Evolutionary conservation across 208 protist genomes (phyloP).

Genomic region (Trypanosoma avium): DNA sequence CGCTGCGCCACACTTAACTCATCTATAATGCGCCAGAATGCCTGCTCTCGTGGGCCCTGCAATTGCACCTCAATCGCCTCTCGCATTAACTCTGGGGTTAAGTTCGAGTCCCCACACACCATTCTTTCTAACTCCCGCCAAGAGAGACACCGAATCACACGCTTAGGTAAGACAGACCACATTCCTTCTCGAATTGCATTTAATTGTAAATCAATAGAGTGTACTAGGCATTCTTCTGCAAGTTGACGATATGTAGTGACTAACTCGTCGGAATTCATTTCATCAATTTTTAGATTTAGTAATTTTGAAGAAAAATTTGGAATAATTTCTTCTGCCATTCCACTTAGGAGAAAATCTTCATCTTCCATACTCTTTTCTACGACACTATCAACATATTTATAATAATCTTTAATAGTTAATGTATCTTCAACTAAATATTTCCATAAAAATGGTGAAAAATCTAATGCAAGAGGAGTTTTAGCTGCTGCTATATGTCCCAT

Average conservation of each 20-base stretch:
- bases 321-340: conserved; percentile 83
- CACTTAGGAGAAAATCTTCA: conserved; percentile 76
- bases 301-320: conserved; percentile 64
- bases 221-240: conserved; percentile 82
- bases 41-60: conserved; percentile 41
- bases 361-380: conserved; percentile 79
- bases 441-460: conserved; percentile 91
- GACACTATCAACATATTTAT: conserved; percentile 85
- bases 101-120: conserved; percentile 78
- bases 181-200: conserved; percentile 77
- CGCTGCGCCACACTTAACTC: conserved; percentile 79
- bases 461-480: conserved; percentile 73
- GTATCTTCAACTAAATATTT: conserved; percentile 89
- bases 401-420: conserved; percentile 84
- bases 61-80: conserved; percentile 70
- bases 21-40: conserved; percentile 88
- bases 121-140: conserved; percentile 83
- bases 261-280: conserved; percentile 6
- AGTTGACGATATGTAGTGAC: conserved; percentile 49
- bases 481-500: conserved; percentile 81
- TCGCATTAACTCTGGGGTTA: conserved; percentile 60
- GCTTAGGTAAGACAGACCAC: conserved; percentile 72
- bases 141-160: conserved; percentile 84
- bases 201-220: conserved; percentile 88
- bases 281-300: neutral